A percentile compares a stretch with the other conserved stretches of the same genome.
Evolutionary conservation across 2,329 filamentous ascomycete species (phyloP).

Genomic region (Epichloe scottii): DNA sequence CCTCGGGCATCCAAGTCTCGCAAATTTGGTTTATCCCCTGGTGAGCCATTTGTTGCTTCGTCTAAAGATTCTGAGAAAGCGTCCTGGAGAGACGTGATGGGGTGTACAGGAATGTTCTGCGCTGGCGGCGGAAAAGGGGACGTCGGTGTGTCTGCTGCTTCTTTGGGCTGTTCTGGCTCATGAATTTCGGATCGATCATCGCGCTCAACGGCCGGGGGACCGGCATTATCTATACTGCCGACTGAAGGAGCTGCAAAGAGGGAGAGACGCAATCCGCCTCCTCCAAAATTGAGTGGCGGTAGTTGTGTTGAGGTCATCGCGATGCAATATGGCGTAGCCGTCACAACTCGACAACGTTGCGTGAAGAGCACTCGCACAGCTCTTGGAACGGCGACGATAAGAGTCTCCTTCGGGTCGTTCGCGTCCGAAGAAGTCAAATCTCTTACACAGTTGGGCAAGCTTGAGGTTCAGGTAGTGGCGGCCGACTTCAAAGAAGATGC

Average conservation of each 20-base stretch:
- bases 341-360: background rate
- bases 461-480: background rate
- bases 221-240: slow-evolving; percentile 5
- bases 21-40: slow-evolving; percentile 36
- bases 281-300: slow-evolving; percentile 17
- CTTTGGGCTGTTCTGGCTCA: background rate
- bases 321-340: background rate
- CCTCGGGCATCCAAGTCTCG: slow-evolving; percentile 43
- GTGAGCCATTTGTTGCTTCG: slow-evolving; percentile 47
- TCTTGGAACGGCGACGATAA: background rate
- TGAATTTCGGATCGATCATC: background rate
- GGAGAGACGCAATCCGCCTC: slow-evolving; percentile 18
- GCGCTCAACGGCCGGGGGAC: background rate
- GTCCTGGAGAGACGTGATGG: slow-evolving; percentile 63
- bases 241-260: slow-evolving; percentile 14
- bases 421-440: background rate
- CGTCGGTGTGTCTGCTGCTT: background rate
- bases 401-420: background rate
- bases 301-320: slow-evolving; percentile 17
- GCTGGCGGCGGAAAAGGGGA: slow-evolving; percentile 8
- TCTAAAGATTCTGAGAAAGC: slow-evolving; percentile 74
- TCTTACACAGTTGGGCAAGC: background rate
- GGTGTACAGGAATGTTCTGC: slow-evolving; percentile 37
- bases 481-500: background rate
- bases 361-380: background rate